Percentiles rank a stretch among this genome's conserved stretches.
Evolutionary conservation across 768 basidiomycete genomes (phyloP).

Genomic region (Lentinus tigrinus): DNA sequence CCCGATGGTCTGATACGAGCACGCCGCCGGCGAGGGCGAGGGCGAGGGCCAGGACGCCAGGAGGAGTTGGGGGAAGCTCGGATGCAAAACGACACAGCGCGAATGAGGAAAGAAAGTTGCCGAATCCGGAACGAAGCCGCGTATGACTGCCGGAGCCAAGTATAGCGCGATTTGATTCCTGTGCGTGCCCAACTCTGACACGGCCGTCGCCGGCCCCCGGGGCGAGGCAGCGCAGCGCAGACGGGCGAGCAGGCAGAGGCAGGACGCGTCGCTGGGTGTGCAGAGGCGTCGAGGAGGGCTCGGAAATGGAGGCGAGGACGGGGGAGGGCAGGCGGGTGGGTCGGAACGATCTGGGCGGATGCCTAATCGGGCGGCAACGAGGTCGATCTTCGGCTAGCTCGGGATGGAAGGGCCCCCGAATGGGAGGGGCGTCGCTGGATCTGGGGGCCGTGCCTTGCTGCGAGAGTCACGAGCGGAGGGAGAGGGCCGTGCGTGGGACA

Average conservation of each 20-base stretch:
- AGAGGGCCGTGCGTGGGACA: constrained; percentile 21
- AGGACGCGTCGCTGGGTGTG: background rate
- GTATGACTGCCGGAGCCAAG: constrained; percentile 15
- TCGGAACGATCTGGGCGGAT: constrained; percentile 18
- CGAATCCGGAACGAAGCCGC: constrained; percentile 13
- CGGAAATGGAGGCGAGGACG: constrained; percentile 10
- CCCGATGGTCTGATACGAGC: background rate
- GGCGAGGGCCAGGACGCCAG: background rate
- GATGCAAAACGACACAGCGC: constrained; percentile 12
- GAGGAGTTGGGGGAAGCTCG: constrained; percentile 7
- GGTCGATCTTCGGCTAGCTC: constrained; percentile 24
- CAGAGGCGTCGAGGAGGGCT: background rate
- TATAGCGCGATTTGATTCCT: constrained; percentile 13
- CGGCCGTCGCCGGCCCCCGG: background rate
- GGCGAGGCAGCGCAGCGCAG: background rate
- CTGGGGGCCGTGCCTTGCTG: constrained; percentile 17
- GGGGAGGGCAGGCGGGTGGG: constrained; percentile 3
- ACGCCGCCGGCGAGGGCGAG: background rate
- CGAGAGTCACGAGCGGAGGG: constrained; percentile 18
- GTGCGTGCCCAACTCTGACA: background rate
- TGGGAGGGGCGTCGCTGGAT: constrained; percentile 9
- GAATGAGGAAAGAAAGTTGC: constrained; percentile 15
- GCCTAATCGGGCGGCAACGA: constrained; percentile 18
- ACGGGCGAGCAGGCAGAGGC: background rate
- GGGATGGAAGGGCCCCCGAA: constrained; percentile 16